Conservation (phyloP, 768 basidiomycete species). For the Boletus rubescentipes region DNA sequence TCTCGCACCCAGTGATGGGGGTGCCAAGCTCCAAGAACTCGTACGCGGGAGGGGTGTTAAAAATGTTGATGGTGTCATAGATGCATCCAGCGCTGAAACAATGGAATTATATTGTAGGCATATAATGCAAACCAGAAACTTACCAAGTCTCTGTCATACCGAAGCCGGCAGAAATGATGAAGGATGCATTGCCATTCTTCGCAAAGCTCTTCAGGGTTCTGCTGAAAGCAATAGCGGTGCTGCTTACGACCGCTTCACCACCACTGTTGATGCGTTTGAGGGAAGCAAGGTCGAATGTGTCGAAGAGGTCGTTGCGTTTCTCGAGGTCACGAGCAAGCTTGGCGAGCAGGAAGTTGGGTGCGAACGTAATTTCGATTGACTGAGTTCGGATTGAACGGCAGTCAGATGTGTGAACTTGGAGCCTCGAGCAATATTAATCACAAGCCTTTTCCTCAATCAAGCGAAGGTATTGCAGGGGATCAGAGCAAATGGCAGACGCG, state of each 20-base stretch:
- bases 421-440: constrained; percentile 9
- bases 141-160: constrained; percentile 43
- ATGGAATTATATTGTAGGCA: neutral
- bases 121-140: constrained; percentile 3
- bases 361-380: constrained; percentile 34
- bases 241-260: constrained; percentile 42
- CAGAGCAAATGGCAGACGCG: constrained; percentile 25
- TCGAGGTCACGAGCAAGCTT: constrained; percentile 36
- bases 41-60: constrained; percentile 14
- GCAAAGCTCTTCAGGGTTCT: constrained; percentile 29
- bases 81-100: constrained; percentile 38
- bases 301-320: constrained; percentile 22
- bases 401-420: neutral
- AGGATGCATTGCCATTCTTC: constrained; percentile 28
- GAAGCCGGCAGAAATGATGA: constrained; percentile 34
- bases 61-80: constrained; percentile 34
- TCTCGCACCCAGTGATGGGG: constrained; percentile 29
- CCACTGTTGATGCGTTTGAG: constrained; percentile 41
- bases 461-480: constrained; percentile 22
- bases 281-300: constrained; percentile 33
- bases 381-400: constrained; percentile 7
- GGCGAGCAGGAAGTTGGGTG: constrained; percentile 45
- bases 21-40: constrained; percentile 40
- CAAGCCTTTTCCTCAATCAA: constrained; percentile 38
- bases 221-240: constrained; percentile 39